Evolutionary conservation across 768 basidiomycete species (phyloP), one percentile per base, ranked within the genome.

Genomic region (Omphalotus guepiniiformis): DNA sequence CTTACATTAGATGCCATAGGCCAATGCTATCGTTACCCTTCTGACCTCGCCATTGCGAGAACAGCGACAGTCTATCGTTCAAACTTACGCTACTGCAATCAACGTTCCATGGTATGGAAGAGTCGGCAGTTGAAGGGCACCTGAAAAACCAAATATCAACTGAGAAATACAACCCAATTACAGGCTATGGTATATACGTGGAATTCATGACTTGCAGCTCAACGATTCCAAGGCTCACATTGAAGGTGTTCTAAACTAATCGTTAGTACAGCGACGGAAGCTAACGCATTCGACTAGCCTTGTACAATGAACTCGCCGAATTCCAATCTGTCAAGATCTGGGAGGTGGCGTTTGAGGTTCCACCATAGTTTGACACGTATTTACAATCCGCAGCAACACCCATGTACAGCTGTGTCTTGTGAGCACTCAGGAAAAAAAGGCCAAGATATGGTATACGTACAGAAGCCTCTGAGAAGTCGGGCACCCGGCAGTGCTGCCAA

Each of bases 351-450:
- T 81, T 82, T 27, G 76, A 69, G 53, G 76, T 69, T 2, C 76
- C 74, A 25, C 80, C 83, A 56, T 88, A 88, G 50, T 73, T 73
- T 25, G 66, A 55, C 9, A 83, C 80, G 59, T 92, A 93, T 52
- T 76, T 78, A 65, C 92, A 93, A 61, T 93, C 92, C 4, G 90
- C 85, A 1, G 91, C 91, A 47, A 92, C 85, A 21, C 92, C 92
- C 80, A 93, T 83, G 61, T 85, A 91, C 21, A 80, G 55, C 78
- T 80, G 36, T 22, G 6, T 11, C 34, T 11, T 39, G 28, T 34
- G 15, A 37, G 0, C n/a, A 46, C 34, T n/a, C 26, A 12, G 15
- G 35, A 13, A 41, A 22, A 39, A 35, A 15, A 3, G 47, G n/a
- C 23, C 11, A 26, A 21, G 51, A 18, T 6, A 41, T 9, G 42